Conservation (phyloP, 306 rosid genomes). For the Abrus pulchellus region DNA sequence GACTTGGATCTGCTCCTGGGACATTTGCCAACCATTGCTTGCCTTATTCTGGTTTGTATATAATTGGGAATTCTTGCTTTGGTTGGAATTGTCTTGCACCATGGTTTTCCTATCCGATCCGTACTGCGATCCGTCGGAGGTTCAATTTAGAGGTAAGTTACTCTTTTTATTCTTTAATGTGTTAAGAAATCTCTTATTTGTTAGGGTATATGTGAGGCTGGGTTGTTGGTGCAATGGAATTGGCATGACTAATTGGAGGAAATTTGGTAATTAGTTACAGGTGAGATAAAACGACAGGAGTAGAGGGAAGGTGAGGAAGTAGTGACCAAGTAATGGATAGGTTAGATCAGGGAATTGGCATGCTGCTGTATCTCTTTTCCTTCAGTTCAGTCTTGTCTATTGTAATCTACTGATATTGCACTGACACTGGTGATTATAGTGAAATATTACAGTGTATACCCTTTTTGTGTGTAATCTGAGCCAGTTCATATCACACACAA, state of each 20-base stretch:
- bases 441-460: background rate
- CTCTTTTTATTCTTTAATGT: slow-evolving; percentile 19
- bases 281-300: slow-evolving; percentile 14
- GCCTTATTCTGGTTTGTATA: slow-evolving; percentile 75
- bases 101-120: slow-evolving; percentile 79
- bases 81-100: slow-evolving; percentile 92
- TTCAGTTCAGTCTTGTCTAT: background rate
- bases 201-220: slow-evolving; percentile 17
- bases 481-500: background rate
- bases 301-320: background rate
- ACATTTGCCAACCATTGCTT: slow-evolving; percentile 79
- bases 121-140: slow-evolving; percentile 82
- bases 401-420: background rate
- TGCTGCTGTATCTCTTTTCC: background rate
- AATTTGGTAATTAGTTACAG: background rate
- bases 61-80: slow-evolving; percentile 75
- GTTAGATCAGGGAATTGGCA: background rate
- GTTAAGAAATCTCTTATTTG: background rate
- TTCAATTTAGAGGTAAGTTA: slow-evolving; percentile 92
- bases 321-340: background rate
- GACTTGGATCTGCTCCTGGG: slow-evolving; percentile 78
- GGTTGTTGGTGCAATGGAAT: background rate
- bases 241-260: background rate
- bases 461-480: background rate
- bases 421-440: background rate